Conservation (phyloP, 495 filamentous ascomycete species). For the Rusavskia elegans region DNA sequence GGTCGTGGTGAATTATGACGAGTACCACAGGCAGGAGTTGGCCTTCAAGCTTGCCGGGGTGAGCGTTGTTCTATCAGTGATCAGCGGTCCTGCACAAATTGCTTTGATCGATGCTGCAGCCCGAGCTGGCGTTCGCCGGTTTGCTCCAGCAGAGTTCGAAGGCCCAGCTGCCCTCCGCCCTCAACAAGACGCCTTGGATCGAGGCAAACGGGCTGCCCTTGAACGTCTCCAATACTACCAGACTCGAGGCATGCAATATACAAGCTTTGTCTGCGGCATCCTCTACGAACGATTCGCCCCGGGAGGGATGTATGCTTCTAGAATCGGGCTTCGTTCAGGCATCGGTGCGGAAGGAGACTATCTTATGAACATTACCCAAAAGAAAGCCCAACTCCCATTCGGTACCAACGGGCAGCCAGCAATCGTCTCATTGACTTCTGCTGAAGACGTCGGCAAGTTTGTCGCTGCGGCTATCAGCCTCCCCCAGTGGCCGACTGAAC, state of each 20-base stretch:
- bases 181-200: slow-evolving; percentile 29
- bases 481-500: slow-evolving; percentile 47
- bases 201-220: slow-evolving; percentile 40
- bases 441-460: slow-evolving; percentile 48
- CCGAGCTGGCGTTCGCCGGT: slow-evolving; percentile 43
- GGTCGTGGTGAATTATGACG: slow-evolving; percentile 44
- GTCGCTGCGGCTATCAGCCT: slow-evolving; percentile 46
- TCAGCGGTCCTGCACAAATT: slow-evolving; percentile 46
- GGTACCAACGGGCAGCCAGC: slow-evolving; percentile 31
- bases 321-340: slow-evolving; percentile 33
- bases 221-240: slow-evolving; percentile 36
- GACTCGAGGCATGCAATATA: slow-evolving; percentile 39
- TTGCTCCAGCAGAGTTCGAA: slow-evolving; percentile 65
- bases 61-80: slow-evolving; percentile 63
- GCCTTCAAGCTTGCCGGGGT: slow-evolving; percentile 47
- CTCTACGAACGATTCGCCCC: slow-evolving; percentile 61
- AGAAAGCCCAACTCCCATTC: slow-evolving; percentile 40
- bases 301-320: slow-evolving; percentile 38
- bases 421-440: slow-evolving; percentile 48
- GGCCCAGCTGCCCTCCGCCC: slow-evolving; percentile 30
- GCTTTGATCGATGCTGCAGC: slow-evolving; percentile 59
- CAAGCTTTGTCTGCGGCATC: slow-evolving; percentile 56
- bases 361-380: slow-evolving; percentile 41
- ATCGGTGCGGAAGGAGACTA: slow-evolving; percentile 42
- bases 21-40: slow-evolving; percentile 28